Percentiles rank a stretch among this genome's conserved stretches.
Conservation (phyloP, 306 rosid genomes). For the Arachis hypogaea region DNA sequence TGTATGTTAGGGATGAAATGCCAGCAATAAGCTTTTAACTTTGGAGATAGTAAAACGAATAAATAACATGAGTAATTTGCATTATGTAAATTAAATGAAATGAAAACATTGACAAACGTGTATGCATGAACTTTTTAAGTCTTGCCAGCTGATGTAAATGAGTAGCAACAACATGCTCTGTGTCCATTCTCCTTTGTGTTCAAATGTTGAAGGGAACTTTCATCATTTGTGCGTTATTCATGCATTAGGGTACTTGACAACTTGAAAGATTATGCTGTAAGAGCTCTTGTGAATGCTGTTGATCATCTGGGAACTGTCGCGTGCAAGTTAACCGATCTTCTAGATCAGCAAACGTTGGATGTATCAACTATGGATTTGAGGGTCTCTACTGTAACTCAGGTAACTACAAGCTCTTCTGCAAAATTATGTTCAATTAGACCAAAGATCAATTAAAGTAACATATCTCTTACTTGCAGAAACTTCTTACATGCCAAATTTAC, state of each 20-base stretch:
- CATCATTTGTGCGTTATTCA: constrained; percentile 16
- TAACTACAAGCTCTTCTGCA: constrained; percentile 34
- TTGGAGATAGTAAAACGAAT: neutral
- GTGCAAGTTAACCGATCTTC: constrained; percentile 88
- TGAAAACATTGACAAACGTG: too few relatives aligned
- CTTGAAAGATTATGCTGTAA: constrained; percentile 90
- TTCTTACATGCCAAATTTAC: constrained; percentile 78
- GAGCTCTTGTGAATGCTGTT: constrained; percentile 95
- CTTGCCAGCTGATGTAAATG: constrained; percentile 4
- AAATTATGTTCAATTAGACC: constrained; percentile 13
- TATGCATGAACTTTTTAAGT: neutral
- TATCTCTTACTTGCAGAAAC: constrained; percentile 59
- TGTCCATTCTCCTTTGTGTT: constrained; percentile 28
- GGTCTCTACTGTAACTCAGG: constrained; percentile 83
- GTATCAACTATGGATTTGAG: constrained; percentile 80
- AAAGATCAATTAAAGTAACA: constrained; percentile 40
- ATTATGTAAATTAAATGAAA: neutral
- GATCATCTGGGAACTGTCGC: constrained; percentile 99
- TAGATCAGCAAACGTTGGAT: constrained; percentile 84
- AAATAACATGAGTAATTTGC: constrained; percentile 1
- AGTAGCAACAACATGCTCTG: constrained; percentile 22
- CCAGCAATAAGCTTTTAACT: neutral
- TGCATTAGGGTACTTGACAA: constrained; percentile 83
- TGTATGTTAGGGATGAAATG: constrained; percentile 13
- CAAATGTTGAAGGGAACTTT: constrained; percentile 22